Percentiles rank a stretch among this genome's conserved stretches.
These are phyloP conservation scores for Lichtheimia hyalospora DNA, from an alignment of 371 early-diverging fungal species.

Conservation along the genomic window DNA sequence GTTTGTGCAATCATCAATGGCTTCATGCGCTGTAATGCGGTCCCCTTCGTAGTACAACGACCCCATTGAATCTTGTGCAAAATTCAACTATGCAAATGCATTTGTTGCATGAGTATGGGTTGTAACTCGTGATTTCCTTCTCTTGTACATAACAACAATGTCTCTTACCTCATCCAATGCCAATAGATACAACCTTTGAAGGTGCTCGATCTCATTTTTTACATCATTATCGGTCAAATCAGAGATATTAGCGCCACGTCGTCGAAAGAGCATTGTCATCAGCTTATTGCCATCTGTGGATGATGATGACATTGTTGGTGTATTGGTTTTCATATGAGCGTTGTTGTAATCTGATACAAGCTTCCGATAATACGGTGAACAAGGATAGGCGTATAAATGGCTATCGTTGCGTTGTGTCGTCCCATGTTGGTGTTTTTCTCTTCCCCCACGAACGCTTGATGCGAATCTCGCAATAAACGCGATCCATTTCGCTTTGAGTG, in stretches of 20 bases:
- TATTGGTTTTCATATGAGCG: too few species aligned
- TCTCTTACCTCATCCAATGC: constrained; percentile 19
- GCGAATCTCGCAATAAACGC: too few species aligned
- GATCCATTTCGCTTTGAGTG: too few species aligned
- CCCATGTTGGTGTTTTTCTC: too few species aligned
- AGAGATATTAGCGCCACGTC: not conserved
- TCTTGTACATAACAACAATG: not conserved
- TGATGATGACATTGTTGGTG: too few species aligned
- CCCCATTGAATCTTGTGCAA: constrained; percentile 41
- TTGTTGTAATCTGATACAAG: too few species aligned
- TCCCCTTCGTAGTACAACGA: constrained; percentile 44
- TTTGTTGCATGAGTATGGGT: not conserved
- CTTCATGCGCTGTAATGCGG: constrained; percentile 37
- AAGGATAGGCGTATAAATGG: too few species aligned
- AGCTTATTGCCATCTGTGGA: not conserved
- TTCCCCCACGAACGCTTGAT: too few species aligned
- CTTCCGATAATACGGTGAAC: too few species aligned
- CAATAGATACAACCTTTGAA: constrained; percentile 11
- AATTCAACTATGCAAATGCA: constrained; percentile 20
- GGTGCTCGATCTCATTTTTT: not conserved
- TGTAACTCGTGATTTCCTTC: not conserved
- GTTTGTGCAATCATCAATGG: constrained; percentile 31
- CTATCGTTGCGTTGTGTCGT: too few species aligned
- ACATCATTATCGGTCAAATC: not conserved
- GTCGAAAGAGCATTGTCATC: not conserved